Evolutionary conservation across 2,329 filamentous ascomycete genomes (phyloP), one percentile per base, ranked within the genome.

Genomic region (Aciculosporium take): DNA sequence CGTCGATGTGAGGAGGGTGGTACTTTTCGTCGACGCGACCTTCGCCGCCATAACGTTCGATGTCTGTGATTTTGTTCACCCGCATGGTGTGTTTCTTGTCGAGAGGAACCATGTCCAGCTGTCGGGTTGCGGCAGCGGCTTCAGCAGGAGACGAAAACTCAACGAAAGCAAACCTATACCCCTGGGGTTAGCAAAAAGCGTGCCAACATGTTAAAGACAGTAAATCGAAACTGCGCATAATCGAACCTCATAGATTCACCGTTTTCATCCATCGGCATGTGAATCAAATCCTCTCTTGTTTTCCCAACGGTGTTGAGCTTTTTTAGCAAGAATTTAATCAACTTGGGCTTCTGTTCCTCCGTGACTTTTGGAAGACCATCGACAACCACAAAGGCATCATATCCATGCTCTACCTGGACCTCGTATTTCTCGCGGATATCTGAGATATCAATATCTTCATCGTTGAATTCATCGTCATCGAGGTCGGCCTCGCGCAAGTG

Each of bases 51-150:
- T 85, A 98, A 51, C 91, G 83, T 61, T 98, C 91, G 56, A 98
- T 88, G 60, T 98, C 91, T 55, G 88, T 95, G 55, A 98, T 74
- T 68, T 98, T 98, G 78, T 98, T 98, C 54, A 98, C 88, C 49
- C 81, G 76, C 53, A 98, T 77, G 40, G 77, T 94, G 72, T 98
- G 88, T 68, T 81, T 95, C 76, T 93, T 96, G 69, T 98, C 91
- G 56, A 98, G 82, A 34, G 89, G 76, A 5, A 83, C 79, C 55
- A 78, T 76, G 63, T 98, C 80, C 45, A 98, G 81, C 55, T 84
- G 78, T 62, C 94, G 88, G 53, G 88, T 85, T 43, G 89, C 91
- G 41, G 84, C 84, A 43, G 84, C 73, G 23, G 91, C 91, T 68
- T 96, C 88, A 57, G 82, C 85, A 43, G 91, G 73, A 10, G 87